phyloP scores from a whole-genome alignment of 805 yeast genomes.

The Candida andamanensis region DNA sequence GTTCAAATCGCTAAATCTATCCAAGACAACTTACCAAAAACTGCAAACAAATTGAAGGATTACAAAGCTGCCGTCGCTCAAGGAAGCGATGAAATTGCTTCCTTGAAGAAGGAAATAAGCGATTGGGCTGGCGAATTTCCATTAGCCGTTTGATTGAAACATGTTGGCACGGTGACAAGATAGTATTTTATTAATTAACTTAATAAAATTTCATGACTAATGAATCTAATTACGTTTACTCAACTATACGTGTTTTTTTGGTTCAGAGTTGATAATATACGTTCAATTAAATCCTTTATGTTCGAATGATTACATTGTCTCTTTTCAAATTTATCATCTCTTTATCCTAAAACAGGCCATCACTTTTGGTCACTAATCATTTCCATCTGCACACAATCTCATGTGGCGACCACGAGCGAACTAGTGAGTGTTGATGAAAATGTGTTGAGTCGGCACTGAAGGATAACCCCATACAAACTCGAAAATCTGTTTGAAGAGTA shows the following conservation, averaged over 20 bases:
- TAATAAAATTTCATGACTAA: slow-evolving; percentile 2
- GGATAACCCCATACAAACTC: no score
- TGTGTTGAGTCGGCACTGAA: no score
- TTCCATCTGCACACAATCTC: no score
- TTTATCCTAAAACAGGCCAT: no score
- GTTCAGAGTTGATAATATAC: no score
- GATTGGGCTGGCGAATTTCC: slow-evolving; percentile 92
- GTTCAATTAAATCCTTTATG: no score
- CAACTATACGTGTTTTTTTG: slow-evolving; percentile 7
- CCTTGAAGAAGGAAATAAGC: slow-evolving; percentile 71
- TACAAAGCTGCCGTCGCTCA: slow-evolving; percentile 78
- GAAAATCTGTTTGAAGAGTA: no score
- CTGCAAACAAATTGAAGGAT: slow-evolving; percentile 93
- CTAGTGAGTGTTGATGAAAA: no score
- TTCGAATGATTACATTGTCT: no score
- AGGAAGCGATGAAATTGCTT: slow-evolving; percentile 59
- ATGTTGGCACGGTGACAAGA: background rate
- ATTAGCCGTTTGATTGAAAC: slow-evolving; percentile 22
- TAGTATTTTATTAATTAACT: slow-evolving; percentile 2
- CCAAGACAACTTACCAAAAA: slow-evolving; percentile 79
- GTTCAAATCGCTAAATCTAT: slow-evolving; percentile 70
- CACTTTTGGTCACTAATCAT: no score
- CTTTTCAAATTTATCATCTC: no score
- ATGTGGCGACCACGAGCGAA: no score
- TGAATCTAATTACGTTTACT: slow-evolving; percentile 8